Evolutionary conservation across 1,284 basidiomycete genomes (phyloP), one percentile per base, ranked within the genome.

Genomic region (Hemileccinum hortonii): DNA sequence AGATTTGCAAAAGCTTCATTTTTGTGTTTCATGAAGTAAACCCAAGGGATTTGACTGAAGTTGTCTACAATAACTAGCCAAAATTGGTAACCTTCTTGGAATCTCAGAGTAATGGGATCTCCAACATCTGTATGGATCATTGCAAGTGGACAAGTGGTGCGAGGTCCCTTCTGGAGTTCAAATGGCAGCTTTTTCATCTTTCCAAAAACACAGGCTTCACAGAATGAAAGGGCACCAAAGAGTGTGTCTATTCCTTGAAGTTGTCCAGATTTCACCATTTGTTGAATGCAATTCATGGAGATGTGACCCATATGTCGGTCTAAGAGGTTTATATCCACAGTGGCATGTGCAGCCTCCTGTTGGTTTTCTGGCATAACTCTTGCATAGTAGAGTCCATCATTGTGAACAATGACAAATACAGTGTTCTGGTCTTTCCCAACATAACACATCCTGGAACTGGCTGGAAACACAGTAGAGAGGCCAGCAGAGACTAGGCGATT

Each of bases 41-140:
- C 42, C 56, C 58, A 59, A 6, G 57, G 51, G 37, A 59, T 63
- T 0, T 61, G 50, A 15, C 46, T 54, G 50, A 52, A 57, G 44
- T 74, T 64, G 47, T 74, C 66, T 5, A 66, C 61, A 41, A 74
- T 71, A 0, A 64, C 54, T 11, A 71, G 59, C 56, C 66, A 70
- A 47, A 70, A 74, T 0, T 54, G 33, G 33, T 57, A 50, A 0
- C 69, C 65, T 9, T 52, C 41, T 10, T 44, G 29, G 7, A 62
- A 53, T 11, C 48, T 32, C 10, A 57, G 59, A 24, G 55, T 58
- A 22, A 70, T 56, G 5, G 60, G 71, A 19, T 69, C 69, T 44
- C 63, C 59, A 7, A 73, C 50, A 44, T 74, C 69, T 0, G 62
- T 62, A 47, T 70, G 70, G 9, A 73, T 52, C 8, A 70, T 47